A percentile compares a stretch with the other conserved stretches of the same genome.
These are phyloP conservation scores for Heliosperma pusillum DNA, from an alignment of 148 eudicot genomes.

Conservation along the genomic window DNA sequence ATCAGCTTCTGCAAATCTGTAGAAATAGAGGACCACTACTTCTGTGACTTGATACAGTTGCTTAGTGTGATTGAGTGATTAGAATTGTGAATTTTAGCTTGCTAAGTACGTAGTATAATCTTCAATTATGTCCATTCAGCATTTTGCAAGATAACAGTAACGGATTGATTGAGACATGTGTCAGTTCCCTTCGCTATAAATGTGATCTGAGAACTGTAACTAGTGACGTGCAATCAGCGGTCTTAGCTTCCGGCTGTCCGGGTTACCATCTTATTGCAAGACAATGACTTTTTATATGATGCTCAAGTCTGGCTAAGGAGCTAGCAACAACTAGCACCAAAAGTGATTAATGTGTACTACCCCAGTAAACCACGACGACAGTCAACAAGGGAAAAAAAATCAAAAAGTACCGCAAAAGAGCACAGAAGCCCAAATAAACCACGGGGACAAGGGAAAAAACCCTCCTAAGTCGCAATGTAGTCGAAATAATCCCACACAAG, in stretches of 20 bases:
- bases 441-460: neutral
- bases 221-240: neutral
- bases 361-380: too few species aligned
- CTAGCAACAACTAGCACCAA: too few species aligned
- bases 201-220: neutral
- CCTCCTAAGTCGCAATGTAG: neutral
- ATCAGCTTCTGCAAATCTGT: slow-evolving; percentile 53
- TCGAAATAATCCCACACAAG: too few species aligned
- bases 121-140: neutral
- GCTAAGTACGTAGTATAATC: neutral
- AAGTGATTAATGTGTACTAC: too few species aligned
- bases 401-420: too few species aligned
- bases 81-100: neutral
- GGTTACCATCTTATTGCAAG: neutral
- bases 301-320: too few species aligned
- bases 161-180: neutral
- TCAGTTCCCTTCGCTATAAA: neutral
- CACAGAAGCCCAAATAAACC: neutral
- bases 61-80: slow-evolving; percentile 17
- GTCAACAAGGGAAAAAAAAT: too few species aligned
- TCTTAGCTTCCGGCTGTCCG: too few species aligned
- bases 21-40: slow-evolving; percentile 42
- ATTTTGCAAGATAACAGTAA: neutral
- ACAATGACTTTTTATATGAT: too few species aligned
- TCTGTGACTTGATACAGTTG: slow-evolving; percentile 29